Percentiles rank a stretch among this genome's conserved stretches.
Conservation (phyloP, 371 early-diverging fungal genomes). For the Mortierella sp. region DNA sequence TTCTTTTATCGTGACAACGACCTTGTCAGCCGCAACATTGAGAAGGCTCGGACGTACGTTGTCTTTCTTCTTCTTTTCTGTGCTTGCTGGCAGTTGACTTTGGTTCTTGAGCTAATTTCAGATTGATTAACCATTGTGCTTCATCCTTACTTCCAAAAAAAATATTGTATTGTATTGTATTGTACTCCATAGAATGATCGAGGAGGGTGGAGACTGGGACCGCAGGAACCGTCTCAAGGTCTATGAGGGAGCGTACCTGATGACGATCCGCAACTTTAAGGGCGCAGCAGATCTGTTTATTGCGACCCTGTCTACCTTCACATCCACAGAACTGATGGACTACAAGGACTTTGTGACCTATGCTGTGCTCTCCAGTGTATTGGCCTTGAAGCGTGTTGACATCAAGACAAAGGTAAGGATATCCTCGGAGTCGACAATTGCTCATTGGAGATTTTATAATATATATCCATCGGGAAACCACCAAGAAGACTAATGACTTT, state of each 20-base stretch:
- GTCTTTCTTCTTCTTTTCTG: slow-evolving; percentile 10
- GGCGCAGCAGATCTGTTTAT: slow-evolving; percentile 90
- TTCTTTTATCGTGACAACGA: slow-evolving; percentile 91
- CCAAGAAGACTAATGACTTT: background rate
- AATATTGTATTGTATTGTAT: background rate
- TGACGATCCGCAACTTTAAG: slow-evolving; percentile 96
- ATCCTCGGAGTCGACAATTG: background rate
- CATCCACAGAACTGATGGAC: slow-evolving; percentile 96
- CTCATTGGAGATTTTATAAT: background rate
- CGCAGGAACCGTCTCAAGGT: slow-evolving; percentile 99
- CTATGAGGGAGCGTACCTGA: slow-evolving; percentile 93
- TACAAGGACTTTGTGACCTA: slow-evolving; percentile 98
- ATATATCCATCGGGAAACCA: background rate
- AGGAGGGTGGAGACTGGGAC: slow-evolving; percentile 99
- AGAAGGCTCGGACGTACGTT: slow-evolving; percentile 75
- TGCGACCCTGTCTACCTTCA: slow-evolving; percentile 97
- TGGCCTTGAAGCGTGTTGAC: slow-evolving; percentile 92
- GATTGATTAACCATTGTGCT: too few species aligned
- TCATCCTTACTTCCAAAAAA: too few species aligned
- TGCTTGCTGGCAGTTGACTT: background rate
- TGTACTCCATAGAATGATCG: slow-evolving; percentile 74
- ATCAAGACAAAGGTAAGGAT: slow-evolving; percentile 89
- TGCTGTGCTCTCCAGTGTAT: slow-evolving; percentile 88
- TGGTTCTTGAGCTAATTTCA: slow-evolving; percentile 1
- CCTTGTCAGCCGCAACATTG: slow-evolving; percentile 81